Evolutionary conservation across 1,284 basidiomycete species (phyloP).

Genomic region (Prillingera fragicola): DNA sequence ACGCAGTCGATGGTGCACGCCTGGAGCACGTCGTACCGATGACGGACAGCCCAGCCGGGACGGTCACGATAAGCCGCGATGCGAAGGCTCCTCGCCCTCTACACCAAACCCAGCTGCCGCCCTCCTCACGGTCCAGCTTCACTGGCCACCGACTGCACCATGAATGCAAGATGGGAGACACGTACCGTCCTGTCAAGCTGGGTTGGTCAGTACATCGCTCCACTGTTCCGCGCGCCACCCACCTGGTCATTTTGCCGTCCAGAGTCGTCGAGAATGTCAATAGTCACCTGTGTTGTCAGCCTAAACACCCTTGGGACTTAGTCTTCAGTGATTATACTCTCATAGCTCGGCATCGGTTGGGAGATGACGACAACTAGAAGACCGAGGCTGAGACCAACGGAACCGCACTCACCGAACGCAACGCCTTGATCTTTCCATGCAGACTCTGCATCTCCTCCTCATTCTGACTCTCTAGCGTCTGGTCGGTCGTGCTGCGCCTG

Average conservation of each 20-base stretch:
- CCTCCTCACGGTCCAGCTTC: not conserved
- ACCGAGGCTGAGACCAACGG: not conserved
- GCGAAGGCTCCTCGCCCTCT: too few species aligned
- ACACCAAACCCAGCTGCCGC: too few species aligned
- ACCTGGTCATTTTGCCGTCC: constrained; percentile 44
- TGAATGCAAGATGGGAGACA: too few species aligned
- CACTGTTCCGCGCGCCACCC: constrained; percentile 3
- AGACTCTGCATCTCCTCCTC: constrained; percentile 45
- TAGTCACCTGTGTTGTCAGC: constrained; percentile 35
- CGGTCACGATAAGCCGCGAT: too few species aligned
- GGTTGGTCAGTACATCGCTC: constrained; percentile 9
- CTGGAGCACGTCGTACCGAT: too few species aligned
- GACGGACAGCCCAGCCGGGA: too few species aligned
- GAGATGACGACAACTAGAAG: constrained; percentile 2
- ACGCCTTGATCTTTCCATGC: constrained; percentile 46
- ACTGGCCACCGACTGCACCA: too few species aligned
- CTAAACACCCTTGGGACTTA: too few species aligned
- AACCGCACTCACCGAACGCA: constrained; percentile 40
- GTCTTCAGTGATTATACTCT: too few species aligned
- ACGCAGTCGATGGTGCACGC: too few species aligned
- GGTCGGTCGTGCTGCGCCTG: constrained; percentile 36
- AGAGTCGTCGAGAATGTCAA: constrained; percentile 47
- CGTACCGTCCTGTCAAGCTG: constrained; percentile 41
- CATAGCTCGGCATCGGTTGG: too few species aligned
- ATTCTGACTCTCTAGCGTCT: constrained; percentile 49